Conservation (phyloP, 345 rosid genomes). For the Eucalyptus pauciflora region DNA sequence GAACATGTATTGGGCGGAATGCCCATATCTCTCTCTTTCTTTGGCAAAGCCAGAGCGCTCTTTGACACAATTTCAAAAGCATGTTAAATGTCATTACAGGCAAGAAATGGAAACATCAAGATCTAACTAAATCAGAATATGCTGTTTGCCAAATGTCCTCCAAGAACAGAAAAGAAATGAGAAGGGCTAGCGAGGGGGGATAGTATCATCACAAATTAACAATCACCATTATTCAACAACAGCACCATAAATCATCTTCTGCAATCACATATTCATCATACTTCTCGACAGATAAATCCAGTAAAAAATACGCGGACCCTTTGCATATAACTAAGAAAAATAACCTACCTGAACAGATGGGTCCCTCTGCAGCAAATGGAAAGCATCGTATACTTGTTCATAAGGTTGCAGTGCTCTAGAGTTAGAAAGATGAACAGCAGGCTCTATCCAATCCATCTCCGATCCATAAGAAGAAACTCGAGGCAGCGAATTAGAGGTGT, state of each 20-base stretch:
- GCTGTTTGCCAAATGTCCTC: not conserved
- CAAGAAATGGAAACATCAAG: not conserved
- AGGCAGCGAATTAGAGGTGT: conserved; percentile 9
- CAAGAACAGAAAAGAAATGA: not conserved
- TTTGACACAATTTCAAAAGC: not conserved
- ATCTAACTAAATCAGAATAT: not conserved
- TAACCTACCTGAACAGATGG: conserved; percentile 64
- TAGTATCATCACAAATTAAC: not conserved
- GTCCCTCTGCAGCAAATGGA: conserved; percentile 66
- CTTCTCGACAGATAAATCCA: not conserved
- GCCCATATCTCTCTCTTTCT: not conserved
- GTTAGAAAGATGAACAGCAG: conserved; percentile 29
- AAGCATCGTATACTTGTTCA: conserved; percentile 63
- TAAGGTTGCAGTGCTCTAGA: conserved; percentile 32
- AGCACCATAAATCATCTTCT: not conserved
- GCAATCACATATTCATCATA: not conserved
- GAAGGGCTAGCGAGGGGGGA: not conserved
- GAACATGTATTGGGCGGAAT: not conserved
- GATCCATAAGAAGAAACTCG: conserved; percentile 32
- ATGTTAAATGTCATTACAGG: not conserved
- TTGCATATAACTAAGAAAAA: not conserved
- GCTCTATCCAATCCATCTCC: conserved; percentile 71
- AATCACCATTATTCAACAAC: not conserved
- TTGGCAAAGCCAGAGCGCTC: not conserved
- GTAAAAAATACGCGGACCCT: not conserved